These are phyloP conservation scores for Amaranthus hypochondriacus DNA, from an alignment of 148 eudicot genomes.

Conservation along the genomic window DNA sequence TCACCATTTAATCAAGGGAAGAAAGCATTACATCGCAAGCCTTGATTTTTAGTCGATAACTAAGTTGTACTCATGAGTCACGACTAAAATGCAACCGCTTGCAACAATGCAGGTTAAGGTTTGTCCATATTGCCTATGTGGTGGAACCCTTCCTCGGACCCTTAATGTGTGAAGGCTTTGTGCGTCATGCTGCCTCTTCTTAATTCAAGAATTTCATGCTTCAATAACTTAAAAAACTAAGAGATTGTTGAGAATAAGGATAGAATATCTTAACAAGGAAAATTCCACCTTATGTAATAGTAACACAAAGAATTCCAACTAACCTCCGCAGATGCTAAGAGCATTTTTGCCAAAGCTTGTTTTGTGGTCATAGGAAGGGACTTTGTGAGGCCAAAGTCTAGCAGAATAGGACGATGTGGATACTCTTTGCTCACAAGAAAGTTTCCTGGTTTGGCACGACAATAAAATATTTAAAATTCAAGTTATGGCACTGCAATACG, in stretches of 20 bases:
- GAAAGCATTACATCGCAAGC: too few species aligned
- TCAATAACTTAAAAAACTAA: background rate
- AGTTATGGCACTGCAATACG: background rate
- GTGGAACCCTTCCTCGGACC: too few species aligned
- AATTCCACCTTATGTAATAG: conserved; percentile 4
- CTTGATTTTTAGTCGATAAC: too few species aligned
- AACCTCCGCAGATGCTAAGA: conserved; percentile 92
- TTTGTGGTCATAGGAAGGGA: conserved; percentile 67
- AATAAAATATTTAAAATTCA: conserved; percentile 16
- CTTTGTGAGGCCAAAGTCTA: conserved; percentile 96
- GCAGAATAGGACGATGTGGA: conserved; percentile 87
- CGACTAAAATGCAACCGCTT: too few species aligned
- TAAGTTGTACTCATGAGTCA: too few species aligned
- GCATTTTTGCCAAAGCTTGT: conserved; percentile 97
- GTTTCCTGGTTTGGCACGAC: conserved; percentile 49
- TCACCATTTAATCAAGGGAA: too few species aligned
- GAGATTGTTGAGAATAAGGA: background rate
- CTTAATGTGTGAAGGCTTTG: too few species aligned
- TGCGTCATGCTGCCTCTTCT: too few species aligned
- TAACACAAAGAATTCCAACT: conserved; percentile 22
- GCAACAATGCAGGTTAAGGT: too few species aligned
- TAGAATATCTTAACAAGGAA: background rate
- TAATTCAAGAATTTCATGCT: background rate
- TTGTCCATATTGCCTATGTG: too few species aligned
- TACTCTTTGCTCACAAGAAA: conserved; percentile 92